These are phyloP conservation scores for Allomyces macrogynus DNA, from an alignment of 192 early-diverging fungal species.

Conservation along the genomic window DNA sequence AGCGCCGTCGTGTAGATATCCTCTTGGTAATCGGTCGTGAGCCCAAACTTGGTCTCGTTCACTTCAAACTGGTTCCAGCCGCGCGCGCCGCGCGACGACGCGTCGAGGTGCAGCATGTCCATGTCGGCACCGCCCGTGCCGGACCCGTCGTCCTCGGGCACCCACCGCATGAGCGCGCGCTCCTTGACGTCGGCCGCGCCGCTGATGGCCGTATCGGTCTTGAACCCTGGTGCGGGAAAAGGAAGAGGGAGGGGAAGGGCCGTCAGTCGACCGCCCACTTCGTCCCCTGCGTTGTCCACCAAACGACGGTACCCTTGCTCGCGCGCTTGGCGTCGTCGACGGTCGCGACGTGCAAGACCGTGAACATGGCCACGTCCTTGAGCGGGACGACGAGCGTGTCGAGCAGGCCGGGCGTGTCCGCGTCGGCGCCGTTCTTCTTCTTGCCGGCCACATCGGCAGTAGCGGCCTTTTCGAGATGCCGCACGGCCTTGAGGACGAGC, in stretches of 20 bases:
- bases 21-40: constrained; percentile 87
- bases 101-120: constrained; percentile 10
- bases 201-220: constrained; percentile 80
- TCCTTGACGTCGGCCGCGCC: constrained; percentile 38
- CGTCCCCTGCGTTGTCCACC: too few species aligned
- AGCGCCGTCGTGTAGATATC: constrained; percentile 89
- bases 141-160: constrained; percentile 39
- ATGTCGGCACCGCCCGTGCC: neutral
- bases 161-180: constrained; percentile 74
- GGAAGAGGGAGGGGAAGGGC: neutral
- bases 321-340: neutral
- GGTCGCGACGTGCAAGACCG: neutral
- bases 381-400: neutral
- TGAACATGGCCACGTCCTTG: neutral
- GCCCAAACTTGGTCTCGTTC: constrained; percentile 83
- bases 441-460: neutral
- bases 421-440: neutral
- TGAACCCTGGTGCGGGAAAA: constrained; percentile 29
- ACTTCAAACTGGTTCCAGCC: constrained; percentile 93
- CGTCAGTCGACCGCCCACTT: too few species aligned
- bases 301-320: neutral
- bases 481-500: neutral
- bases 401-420: neutral
- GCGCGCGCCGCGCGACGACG: constrained; percentile 9
- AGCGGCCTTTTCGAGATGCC: neutral